Conservation (phyloP, 2,329 filamentous ascomycete genomes). For the Ustulina deusta region DNA sequence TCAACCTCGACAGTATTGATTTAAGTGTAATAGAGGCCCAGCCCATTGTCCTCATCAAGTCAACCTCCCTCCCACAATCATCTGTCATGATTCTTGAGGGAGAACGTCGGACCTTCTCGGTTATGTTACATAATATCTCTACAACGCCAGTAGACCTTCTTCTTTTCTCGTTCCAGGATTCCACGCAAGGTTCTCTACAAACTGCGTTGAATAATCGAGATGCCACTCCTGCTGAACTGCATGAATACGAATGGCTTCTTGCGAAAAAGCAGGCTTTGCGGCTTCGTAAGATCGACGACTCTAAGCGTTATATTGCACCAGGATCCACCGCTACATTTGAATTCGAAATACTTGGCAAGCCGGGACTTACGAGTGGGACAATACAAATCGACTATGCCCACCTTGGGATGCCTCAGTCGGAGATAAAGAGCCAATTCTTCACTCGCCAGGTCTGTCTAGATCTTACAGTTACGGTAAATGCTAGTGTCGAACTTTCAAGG, state of each 20-base stretch:
- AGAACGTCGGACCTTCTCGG: conserved; percentile 79
- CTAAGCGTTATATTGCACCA: conserved; percentile 72
- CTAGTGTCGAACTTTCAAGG: conserved; percentile 83
- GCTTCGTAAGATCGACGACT: conserved; percentile 62
- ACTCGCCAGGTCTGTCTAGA: conserved; percentile 86
- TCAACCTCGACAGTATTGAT: conserved; percentile 65
- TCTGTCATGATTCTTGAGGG: conserved; percentile 94
- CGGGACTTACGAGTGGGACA: conserved; percentile 81
- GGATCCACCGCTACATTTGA: conserved; percentile 77
- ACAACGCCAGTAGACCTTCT: conserved; percentile 83
- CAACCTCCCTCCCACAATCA: conserved; percentile 82
- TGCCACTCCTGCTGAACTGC: conserved; percentile 80
- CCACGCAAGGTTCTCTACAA: conserved; percentile 82
- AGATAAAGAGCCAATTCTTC: conserved; percentile 80
- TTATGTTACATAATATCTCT: conserved; percentile 83
- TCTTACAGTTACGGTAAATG: conserved; percentile 89
- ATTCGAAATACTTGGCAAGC: conserved; percentile 87
- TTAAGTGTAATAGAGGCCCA: conserved; percentile 84
- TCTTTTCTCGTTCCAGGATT: conserved; percentile 90
- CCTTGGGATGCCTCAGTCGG: conserved; percentile 76
- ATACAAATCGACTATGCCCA: conserved; percentile 90
- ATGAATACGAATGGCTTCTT: conserved; percentile 86
- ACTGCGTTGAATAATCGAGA: conserved; percentile 80
- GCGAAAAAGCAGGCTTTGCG: conserved; percentile 78
- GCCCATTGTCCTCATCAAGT: conserved; percentile 80